Base-by-base conservation (phyloP, 768 basidiomycete species). In the Lactifluus piperatus region DNA sequence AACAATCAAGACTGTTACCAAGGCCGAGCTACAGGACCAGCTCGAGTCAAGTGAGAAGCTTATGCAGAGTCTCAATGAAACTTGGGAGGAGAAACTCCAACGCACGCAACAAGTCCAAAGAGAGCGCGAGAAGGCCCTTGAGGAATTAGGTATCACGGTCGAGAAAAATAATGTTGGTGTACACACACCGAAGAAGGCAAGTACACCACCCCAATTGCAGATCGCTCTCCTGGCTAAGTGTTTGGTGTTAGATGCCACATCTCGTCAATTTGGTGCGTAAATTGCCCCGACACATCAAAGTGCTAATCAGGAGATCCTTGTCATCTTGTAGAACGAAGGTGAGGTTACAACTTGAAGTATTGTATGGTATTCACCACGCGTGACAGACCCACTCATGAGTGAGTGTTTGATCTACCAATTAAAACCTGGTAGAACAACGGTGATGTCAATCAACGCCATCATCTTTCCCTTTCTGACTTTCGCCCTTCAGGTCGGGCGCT, bases 131-230 rank as follows among this genome's bases (percentile, higher is more conserved):
- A 88, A 93, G 77, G 97, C 97, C 10, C 74, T 99, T 49, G 97
- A 99, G 73, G 95, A 97, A 74, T 76, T 99, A 62, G 97, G 97
- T 36, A 98, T 99, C 72, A 91, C 90, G 41, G 92, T 99, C 60
- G 95, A 98, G 74, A 97, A 94, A 80, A 90, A 94, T 71, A 74
- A 91, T 56, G 89, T 98, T 57, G 95, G 97, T 51, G 97, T 99
- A 57, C 94, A 97, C 76, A 94, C 97, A 22, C 97, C 97, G 30
- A 98, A 97, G 80, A 92, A 86, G 80, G 90, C 11, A 34, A 53
- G 57, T 48, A n/a, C 27, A 26, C 36, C 41, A 24, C 39, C 27
- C 13, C 26, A 10, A 4, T 47, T 37, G 5, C n/a, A 13, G 11
- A 4, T 18, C 24, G 6, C 29, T 30, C 50, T 36, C 27, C 13